These are phyloP conservation scores for Aspergillus fijiensis DNA, from an alignment of 2,329 filamentous ascomycete species.

Conservation along the genomic window DNA sequence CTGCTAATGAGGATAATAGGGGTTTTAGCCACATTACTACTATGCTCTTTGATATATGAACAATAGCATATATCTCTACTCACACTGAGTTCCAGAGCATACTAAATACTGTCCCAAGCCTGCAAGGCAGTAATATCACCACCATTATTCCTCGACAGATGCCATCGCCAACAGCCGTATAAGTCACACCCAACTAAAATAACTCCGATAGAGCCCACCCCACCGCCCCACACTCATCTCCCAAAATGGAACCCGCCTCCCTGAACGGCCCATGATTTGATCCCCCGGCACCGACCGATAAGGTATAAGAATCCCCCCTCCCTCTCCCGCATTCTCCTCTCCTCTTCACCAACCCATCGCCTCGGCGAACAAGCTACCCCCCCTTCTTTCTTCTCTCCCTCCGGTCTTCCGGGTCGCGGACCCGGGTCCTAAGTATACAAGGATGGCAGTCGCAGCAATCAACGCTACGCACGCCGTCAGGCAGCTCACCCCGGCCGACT, in stretches of 20 bases:
- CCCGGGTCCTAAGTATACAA: conserved; percentile 19
- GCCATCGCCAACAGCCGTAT: neutral
- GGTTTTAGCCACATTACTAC: neutral
- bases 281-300: neutral
- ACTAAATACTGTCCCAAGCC: neutral
- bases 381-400: neutral
- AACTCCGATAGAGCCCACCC: neutral
- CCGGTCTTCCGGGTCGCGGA: conserved; percentile 14
- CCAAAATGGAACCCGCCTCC: neutral
- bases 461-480: conserved; percentile 10
- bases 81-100: neutral
- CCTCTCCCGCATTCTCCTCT: neutral
- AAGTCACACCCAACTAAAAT: neutral
- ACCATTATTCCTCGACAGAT: too few relatives aligned
- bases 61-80: too few relatives aligned
- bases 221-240: neutral
- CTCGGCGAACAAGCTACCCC: neutral
- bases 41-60: too few relatives aligned
- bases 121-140: too few relatives aligned
- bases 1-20: neutral
- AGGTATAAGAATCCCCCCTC: neutral
- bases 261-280: neutral
- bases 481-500: conserved; percentile 8
- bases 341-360: conserved; percentile 2
- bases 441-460: conserved; percentile 14